Conservation (phyloP, 257 asterid genomes). For the Gardenia jasminoides region DNA sequence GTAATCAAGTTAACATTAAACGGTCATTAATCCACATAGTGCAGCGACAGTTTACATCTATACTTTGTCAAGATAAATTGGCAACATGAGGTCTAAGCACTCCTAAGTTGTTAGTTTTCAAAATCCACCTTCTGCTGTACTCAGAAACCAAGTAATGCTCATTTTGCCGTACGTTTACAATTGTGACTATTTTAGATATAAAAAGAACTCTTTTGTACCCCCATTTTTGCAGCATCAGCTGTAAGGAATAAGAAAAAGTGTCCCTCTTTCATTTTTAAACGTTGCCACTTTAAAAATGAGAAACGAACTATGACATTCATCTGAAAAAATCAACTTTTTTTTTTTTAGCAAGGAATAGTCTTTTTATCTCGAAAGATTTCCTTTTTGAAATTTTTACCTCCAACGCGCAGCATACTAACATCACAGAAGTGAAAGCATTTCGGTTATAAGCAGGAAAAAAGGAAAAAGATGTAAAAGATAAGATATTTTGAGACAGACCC, state of each 20-base stretch:
- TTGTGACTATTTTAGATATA: background rate
- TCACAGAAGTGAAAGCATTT: background rate
- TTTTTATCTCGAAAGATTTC: slow-evolving; percentile 2
- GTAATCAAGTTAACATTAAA: slow-evolving; percentile 16
- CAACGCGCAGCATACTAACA: background rate
- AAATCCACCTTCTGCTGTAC: background rate
- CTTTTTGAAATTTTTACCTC: background rate
- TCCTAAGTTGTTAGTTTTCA: no score
- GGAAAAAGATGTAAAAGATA: slow-evolving; percentile 6
- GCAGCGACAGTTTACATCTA: background rate
- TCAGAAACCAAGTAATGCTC: background rate
- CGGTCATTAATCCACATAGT: background rate
- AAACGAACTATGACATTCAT: background rate
- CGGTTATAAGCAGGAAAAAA: background rate
- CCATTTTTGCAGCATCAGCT: background rate
- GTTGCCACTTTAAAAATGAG: background rate
- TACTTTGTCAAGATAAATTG: no score
- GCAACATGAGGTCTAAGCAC: no score
- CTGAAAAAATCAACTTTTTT: background rate
- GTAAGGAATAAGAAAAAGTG: background rate
- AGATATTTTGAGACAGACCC: slow-evolving; percentile 47
- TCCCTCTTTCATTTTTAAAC: background rate
- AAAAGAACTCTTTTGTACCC: background rate
- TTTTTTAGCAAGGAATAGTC: background rate
- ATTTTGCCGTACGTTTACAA: background rate